phyloP scores from a whole-genome alignment of 495 filamentous ascomycete genomes.

The Talaromyces borbonicus region DNA sequence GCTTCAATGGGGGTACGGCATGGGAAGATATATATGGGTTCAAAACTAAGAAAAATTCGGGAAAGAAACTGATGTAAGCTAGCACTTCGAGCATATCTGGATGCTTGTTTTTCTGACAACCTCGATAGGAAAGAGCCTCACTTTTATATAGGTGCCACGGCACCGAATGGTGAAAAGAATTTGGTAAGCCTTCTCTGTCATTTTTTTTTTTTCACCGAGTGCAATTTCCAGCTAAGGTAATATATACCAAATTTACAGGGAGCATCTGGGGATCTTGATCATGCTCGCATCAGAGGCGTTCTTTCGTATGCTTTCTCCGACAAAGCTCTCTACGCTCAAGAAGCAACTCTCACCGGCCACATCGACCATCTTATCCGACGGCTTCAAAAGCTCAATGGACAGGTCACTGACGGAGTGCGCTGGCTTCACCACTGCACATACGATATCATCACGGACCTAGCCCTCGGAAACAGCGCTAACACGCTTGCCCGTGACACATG shows the following conservation, averaged over 20 bases:
- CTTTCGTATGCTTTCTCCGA: conserved; percentile 38
- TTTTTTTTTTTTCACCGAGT: not conserved
- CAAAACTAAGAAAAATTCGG: not conserved
- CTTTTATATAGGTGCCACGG: not conserved
- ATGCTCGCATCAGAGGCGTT: conserved; percentile 16
- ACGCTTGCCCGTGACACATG: not conserved
- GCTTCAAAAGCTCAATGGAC: not conserved
- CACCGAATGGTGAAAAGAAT: not conserved
- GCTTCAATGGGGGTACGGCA: not conserved
- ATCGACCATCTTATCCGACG: conserved; percentile 28
- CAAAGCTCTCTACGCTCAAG: conserved; percentile 29
- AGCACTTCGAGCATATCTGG: not conserved
- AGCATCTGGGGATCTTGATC: not conserved
- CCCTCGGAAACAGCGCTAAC: not conserved
- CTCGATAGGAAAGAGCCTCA: not conserved
- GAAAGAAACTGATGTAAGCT: not conserved
- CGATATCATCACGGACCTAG: not conserved
- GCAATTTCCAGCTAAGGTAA: not conserved
- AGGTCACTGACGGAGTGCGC: not conserved
- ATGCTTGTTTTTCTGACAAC: not conserved
- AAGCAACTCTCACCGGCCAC: conserved; percentile 23
- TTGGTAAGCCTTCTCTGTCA: not conserved
- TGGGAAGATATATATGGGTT: not conserved
- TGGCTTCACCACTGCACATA: not conserved
- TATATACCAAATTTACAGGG: not conserved